These are phyloP conservation scores for Ophioceras dolichostomum DNA, from an alignment of 2,329 filamentous ascomycete genomes.

Conservation along the genomic window DNA sequence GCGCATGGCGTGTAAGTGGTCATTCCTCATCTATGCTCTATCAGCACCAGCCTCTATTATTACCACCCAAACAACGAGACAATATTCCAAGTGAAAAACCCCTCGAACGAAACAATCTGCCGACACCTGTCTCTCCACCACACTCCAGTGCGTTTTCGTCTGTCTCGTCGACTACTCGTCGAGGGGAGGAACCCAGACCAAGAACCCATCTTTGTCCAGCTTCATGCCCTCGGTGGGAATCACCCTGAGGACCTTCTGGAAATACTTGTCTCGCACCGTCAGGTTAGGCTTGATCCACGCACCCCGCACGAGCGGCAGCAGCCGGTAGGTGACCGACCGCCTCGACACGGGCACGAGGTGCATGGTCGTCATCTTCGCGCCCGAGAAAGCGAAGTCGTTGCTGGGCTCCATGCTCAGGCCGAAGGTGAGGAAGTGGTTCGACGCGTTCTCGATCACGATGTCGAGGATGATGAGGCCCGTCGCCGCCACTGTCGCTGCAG, in stretches of 20 bases:
- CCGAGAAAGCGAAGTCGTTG: slow-evolving; percentile 87
- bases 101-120: background rate
- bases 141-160: too few species aligned
- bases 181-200: slow-evolving; percentile 47
- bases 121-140: background rate
- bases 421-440: slow-evolving; percentile 89
- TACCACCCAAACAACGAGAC: too few species aligned
- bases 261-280: slow-evolving; percentile 78
- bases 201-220: slow-evolving; percentile 57
- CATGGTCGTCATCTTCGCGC: slow-evolving; percentile 67
- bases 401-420: slow-evolving; percentile 84
- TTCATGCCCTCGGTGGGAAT: slow-evolving; percentile 62
- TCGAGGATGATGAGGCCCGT: slow-evolving; percentile 30
- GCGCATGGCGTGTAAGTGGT: too few species aligned
- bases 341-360: slow-evolving; percentile 76
- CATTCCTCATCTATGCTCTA: too few species aligned
- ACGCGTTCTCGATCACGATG: slow-evolving; percentile 80
- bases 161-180: slow-evolving; percentile 9
- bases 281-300: slow-evolving; percentile 61
- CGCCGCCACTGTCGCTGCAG: too few species aligned
- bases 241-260: slow-evolving; percentile 79
- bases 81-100: background rate
- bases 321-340: slow-evolving; percentile 57
- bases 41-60: too few species aligned
- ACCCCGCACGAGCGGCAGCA: slow-evolving; percentile 56